A percentile compares a stretch with the other conserved stretches of the same genome.
Evolutionary conservation across 352 stramenopile species (phyloP).

Genomic region (Phytophthora ramorum): DNA sequence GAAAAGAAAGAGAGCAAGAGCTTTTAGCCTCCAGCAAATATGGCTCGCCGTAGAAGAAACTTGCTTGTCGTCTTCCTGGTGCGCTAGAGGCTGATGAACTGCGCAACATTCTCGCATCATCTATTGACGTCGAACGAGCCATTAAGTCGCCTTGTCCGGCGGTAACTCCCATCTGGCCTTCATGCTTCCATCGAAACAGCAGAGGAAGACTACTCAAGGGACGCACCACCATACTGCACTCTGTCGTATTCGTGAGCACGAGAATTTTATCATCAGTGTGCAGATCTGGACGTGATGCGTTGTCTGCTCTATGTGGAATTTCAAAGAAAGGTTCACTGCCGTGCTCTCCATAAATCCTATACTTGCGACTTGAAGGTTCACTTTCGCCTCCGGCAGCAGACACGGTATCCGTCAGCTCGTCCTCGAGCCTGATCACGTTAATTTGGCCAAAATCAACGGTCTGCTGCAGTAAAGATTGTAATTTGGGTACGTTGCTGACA

Average conservation of each 20-base stretch:
- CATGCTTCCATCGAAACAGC: slow-evolving; percentile 58
- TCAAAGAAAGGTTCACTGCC: slow-evolving; percentile 29
- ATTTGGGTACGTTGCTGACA: neutral
- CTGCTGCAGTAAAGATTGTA: slow-evolving; percentile 8
- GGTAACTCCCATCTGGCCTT: neutral
- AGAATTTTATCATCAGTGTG: slow-evolving; percentile 32
- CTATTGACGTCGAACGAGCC: slow-evolving; percentile 35
- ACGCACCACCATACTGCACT: slow-evolving; percentile 58
- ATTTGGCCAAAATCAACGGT: slow-evolving; percentile 66
- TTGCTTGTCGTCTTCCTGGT: slow-evolving; percentile 14
- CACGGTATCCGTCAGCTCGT: slow-evolving; percentile 55
- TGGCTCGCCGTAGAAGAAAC: slow-evolving; percentile 61
- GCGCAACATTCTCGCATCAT: slow-evolving; percentile 37
- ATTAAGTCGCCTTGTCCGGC: slow-evolving; percentile 24
- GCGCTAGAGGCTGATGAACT: slow-evolving; percentile 3
- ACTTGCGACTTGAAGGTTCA: slow-evolving; percentile 53
- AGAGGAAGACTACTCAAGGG: slow-evolving; percentile 79
- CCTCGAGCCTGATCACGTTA: slow-evolving; percentile 77
- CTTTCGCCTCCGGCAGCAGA: slow-evolving; percentile 34
- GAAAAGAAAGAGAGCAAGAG: slow-evolving; percentile 63
- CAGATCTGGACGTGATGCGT: slow-evolving; percentile 2
- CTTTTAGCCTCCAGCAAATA: slow-evolving; percentile 54
- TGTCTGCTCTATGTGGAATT: slow-evolving; percentile 8
- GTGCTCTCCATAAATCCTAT: slow-evolving; percentile 66
- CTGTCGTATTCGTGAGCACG: slow-evolving; percentile 69